These are phyloP conservation scores for Diplodia intermedia DNA, from an alignment of 2,329 filamentous ascomycete genomes.

Conservation along the genomic window DNA sequence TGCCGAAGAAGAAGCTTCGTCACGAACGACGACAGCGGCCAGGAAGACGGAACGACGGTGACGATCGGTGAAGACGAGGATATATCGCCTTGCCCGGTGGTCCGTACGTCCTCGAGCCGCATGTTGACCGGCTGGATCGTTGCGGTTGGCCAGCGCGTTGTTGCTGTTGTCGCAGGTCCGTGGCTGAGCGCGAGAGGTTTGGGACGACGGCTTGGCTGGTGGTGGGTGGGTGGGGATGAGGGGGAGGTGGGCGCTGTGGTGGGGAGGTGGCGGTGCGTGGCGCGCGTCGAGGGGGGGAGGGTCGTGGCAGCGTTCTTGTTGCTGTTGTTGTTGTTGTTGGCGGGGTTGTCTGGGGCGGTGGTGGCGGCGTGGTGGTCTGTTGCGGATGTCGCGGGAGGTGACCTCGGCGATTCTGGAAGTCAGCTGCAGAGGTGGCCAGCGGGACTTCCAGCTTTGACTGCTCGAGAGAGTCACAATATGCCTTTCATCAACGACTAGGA, in stretches of 20 bases:
- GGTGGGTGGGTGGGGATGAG: constrained; percentile 34
- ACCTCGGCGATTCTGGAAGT: constrained; percentile 51
- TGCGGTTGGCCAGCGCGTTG: constrained; percentile 42
- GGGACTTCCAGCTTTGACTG: constrained; percentile 54
- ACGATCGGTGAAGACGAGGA: constrained; percentile 54
- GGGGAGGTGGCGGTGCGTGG: constrained; percentile 50
- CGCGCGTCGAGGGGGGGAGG: constrained; percentile 25
- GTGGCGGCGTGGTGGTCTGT: constrained; percentile 34
- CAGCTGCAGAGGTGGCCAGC: constrained; percentile 52
- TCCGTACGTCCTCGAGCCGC: constrained; percentile 50
- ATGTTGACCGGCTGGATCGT: constrained; percentile 54
- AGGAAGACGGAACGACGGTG: constrained; percentile 54
- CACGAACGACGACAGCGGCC: constrained; percentile 53
- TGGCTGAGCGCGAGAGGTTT: constrained; percentile 52
- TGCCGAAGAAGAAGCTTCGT: constrained; percentile 53
- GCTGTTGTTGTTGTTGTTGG: background rate
- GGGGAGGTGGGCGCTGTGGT: constrained; percentile 37
- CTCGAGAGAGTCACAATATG: constrained; percentile 53
- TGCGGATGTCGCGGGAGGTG: constrained; percentile 52
- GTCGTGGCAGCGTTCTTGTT: background rate
- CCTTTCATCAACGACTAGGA: constrained; percentile 49
- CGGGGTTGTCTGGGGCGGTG: too few relatives aligned
- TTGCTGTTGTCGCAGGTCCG: constrained; percentile 53
- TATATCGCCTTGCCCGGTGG: constrained; percentile 50
- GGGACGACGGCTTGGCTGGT: constrained; percentile 45